Base-by-base conservation (phyloP, 495 filamentous ascomycete genomes). In the Podospora sp. region DNA sequence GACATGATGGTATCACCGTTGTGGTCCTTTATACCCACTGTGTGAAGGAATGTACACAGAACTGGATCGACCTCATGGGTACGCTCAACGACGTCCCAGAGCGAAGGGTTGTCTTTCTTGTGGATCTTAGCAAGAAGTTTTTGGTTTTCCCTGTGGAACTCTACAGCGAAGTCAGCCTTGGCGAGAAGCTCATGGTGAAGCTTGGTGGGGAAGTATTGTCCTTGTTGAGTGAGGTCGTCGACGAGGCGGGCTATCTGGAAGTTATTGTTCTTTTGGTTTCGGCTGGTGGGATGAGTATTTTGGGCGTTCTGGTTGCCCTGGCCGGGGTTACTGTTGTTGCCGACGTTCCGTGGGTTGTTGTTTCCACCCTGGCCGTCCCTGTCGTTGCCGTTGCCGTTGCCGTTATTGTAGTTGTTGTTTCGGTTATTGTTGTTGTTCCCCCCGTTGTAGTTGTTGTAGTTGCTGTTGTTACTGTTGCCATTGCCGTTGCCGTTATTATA, bases 61-160 rank as follows among this genome's bases (percentile, higher is more conserved):
- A 14, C 7, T n/a, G 11, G n/a, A 6, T 29, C 22, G 0, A 59
- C 6, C 12, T n/a, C 2, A 6, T 58, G 4, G 11, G n/a, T n/a
- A n/a, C n/a, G n/a, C n/a, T 65, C 26, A 9, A 59, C 22, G 16
- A 59, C 8, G 25, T 65, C 35, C 63, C 63, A 65, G 20, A 65
- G 4, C 8, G 29, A 33, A 33, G 29, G n/a, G n/a, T n/a, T n/a
- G n/a, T n/a, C n/a, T n/a, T n/a, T n/a, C n/a, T n/a, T n/a, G n/a
- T n/a, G n/a, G n/a, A n/a, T n/a, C n/a, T n/a, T n/a, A n/a, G n/a
- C n/a, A n/a, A n/a, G n/a, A n/a, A n/a, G n/a, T n/a, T n/a, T n/a
- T n/a, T n/a, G n/a, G n/a, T n/a, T 33, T 33, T 33, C 8, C 29
- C 8, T 33, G 27, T 16, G 24, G n/a, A 7, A 14, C 0, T n/a